Evolutionary conservation across 257 asterid genomes (phyloP).

Genomic region (Sherardia arvensis): DNA sequence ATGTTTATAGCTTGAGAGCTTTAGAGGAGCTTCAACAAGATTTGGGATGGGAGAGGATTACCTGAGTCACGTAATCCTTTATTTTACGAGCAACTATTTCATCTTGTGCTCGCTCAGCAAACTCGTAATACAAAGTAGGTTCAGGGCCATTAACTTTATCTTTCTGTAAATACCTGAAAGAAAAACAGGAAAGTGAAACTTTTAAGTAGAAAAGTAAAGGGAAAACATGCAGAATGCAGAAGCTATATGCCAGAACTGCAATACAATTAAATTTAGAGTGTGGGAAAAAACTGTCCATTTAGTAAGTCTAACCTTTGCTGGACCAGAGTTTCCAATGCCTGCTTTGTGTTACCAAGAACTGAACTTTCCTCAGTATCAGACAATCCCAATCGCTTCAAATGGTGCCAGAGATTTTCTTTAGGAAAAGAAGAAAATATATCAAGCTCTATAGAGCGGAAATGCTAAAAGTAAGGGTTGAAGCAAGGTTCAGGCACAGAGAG

Average conservation of each 20-base stretch:
- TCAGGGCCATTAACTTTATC: conserved; percentile 81
- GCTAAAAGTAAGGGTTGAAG: not conserved
- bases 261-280: not conserved
- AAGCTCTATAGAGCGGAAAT: not conserved
- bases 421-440: conserved; percentile 10
- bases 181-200: conserved; percentile 9
- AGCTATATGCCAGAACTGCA: not conserved
- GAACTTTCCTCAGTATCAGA: conserved; percentile 64
- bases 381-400: conserved; percentile 77
- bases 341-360: conserved; percentile 47
- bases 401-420: conserved; percentile 83
- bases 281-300: conserved; percentile 1
- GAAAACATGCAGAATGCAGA: not conserved
- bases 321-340: conserved; percentile 61
- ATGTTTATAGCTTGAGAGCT: not conserved
- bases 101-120: conserved; percentile 92
- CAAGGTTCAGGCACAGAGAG: not conserved
- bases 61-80: conserved; percentile 63
- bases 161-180: conserved; percentile 68
- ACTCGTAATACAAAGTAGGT: conserved; percentile 62
- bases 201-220: not conserved
- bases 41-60: conserved; percentile 6
- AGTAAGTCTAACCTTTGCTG: conserved; percentile 63
- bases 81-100: conserved; percentile 33
- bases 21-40: not conserved